Conservation (phyloP, 768 basidiomycete species). For the Piloderma croceum region DNA sequence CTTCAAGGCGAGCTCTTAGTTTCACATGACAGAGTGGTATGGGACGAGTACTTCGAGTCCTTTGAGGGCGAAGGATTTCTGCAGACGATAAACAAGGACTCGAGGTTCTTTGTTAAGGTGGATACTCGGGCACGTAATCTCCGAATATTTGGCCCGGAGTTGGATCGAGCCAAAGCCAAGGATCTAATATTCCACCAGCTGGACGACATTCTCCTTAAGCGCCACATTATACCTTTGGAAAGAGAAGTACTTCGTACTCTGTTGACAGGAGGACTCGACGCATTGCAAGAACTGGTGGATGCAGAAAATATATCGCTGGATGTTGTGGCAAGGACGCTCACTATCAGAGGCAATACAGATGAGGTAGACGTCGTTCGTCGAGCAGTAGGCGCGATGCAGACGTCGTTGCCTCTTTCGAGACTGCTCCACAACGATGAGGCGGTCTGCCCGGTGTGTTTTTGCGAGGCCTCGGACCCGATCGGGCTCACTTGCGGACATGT, state of each 20-base stretch:
- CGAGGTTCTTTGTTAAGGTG: constrained; percentile 31
- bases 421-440: neutral
- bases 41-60: constrained; percentile 47
- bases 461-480: constrained; percentile 18
- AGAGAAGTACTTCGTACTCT: constrained; percentile 31
- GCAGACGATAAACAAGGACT: constrained; percentile 30
- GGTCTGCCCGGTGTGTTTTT: constrained; percentile 25
- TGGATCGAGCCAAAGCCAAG: constrained; percentile 26
- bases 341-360: constrained; percentile 32
- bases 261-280: constrained; percentile 32
- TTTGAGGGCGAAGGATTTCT: constrained; percentile 34
- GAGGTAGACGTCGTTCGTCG: constrained; percentile 9
- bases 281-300: constrained; percentile 34
- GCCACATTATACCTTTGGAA: constrained; percentile 32
- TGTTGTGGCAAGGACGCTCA: constrained; percentile 33
- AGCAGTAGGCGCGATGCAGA: neutral
- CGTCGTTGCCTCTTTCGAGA: neutral
- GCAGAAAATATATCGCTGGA: constrained; percentile 40
- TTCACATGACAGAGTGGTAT: constrained; percentile 28
- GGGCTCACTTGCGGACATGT: constrained; percentile 39
- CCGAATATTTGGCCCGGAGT: constrained; percentile 34
- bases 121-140: constrained; percentile 36
- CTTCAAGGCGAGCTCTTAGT: constrained; percentile 35
- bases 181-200: constrained; percentile 32
- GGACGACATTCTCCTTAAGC: constrained; percentile 30